Evolutionary conservation across 192 early-diverging fungal species (phyloP), one percentile per base, ranked within the genome.

Genomic region (Thamnidium elegans): DNA sequence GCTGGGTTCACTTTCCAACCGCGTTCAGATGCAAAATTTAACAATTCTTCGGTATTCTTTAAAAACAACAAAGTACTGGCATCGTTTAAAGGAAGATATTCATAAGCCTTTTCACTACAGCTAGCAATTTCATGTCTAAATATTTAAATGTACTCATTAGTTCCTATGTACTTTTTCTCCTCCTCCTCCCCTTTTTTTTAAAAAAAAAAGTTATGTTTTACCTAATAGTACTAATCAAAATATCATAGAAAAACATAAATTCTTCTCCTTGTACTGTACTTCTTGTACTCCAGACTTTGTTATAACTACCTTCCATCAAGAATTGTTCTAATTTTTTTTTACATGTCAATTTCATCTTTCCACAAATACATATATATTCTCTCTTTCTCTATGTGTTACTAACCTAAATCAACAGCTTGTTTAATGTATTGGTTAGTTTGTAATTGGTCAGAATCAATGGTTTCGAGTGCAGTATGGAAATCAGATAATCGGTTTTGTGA

Each of bases 251-350:
- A 70, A 97, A 93, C 62, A 87, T 63, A 74, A 94, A 99, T 75
- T 97, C 94, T 63, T 90, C 82, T 15, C 90, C 92, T 9, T 92
- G 91, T n/a, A 96, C 92, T 63, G 93, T 88, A 14, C 81, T 73
- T 77, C 95, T 80, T 63, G 89, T 84, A 74, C 92, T 90, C 95
- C 95, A 97, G 44, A 99, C 94, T 65, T 92, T 90, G 77, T 96
- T 97, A 77, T 97, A 99, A 69, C 87, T 91, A 19, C 96, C 95
- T 73, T 97, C 96, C 95, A 97, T 99, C 70, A 99, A 76, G 50
- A 88, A 92, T 80, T 97, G 96, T 77, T 99, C 96, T 74, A 65
- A 34, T 39, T 14, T 9, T 34, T 26, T 14, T 9, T 34, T 65
- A 26, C 11, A 6, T 23, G 10, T 20, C 30, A 8, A 17, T 6